phyloP scores from a whole-genome alignment of 208 protist genomes.

The Phytomonas sp. region DNA sequence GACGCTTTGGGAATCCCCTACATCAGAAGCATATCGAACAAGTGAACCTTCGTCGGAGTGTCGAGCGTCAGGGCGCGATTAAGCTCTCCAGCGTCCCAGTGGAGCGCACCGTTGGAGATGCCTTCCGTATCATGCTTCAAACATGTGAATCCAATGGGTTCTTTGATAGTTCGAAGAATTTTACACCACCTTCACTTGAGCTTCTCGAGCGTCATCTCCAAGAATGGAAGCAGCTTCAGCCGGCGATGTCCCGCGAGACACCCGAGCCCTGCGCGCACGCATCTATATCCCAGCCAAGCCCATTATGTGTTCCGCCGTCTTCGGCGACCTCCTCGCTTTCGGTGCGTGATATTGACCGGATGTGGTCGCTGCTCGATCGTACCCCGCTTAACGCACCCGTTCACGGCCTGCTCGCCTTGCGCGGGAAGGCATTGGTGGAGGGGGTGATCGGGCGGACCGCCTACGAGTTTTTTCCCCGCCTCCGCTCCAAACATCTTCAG shows the following conservation, averaged over 20 bases:
- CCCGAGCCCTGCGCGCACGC: background rate
- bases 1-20: conserved; percentile 45
- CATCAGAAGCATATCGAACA: conserved; percentile 36
- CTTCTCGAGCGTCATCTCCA: background rate
- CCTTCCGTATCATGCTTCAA: conserved; percentile 62
- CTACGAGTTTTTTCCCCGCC: conserved; percentile 53
- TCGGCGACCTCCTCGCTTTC: conserved; percentile 6
- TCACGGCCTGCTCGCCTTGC: conserved; percentile 62
- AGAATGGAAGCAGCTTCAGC: background rate
- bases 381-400: conserved; percentile 79
- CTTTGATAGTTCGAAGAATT: conserved; percentile 15
- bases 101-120: conserved; percentile 80
- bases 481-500: conserved; percentile 80
- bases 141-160: conserved; percentile 37
- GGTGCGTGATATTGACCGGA: conserved; percentile 42
- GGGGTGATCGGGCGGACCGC: conserved; percentile 26
- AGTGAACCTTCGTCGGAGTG: conserved; percentile 21
- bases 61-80: conserved; percentile 48
- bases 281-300: background rate
- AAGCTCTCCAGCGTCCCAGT: conserved; percentile 49
- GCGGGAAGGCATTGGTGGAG: conserved; percentile 66
- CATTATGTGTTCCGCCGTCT: background rate
- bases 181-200: background rate
- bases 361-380: conserved; percentile 68
- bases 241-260: background rate